phyloP scores from a whole-genome alignment of 306 rosid genomes.

The Cucurbita maxima region DNA sequence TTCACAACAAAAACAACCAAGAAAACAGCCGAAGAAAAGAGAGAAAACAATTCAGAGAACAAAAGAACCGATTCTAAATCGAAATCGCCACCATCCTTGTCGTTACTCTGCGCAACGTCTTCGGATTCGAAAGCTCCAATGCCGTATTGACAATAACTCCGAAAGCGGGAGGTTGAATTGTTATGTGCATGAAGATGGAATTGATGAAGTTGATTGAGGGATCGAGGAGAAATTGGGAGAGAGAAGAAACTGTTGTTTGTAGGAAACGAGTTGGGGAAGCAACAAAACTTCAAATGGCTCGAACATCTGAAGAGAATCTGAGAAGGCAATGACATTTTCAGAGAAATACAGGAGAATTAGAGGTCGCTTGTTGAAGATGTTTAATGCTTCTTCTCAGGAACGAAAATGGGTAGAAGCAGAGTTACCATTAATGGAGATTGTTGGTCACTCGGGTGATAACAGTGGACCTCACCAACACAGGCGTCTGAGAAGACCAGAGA shows the following conservation, averaged over 20 bases:
- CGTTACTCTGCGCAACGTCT: neutral
- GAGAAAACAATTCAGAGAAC: constrained; percentile 36
- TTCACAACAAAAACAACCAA: constrained; percentile 22
- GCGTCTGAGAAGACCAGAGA: too few relatives aligned
- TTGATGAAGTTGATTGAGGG: neutral
- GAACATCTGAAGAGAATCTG: constrained; percentile 3
- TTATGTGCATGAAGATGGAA: neutral
- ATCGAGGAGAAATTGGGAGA: neutral
- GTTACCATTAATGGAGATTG: neutral
- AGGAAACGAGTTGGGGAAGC: neutral
- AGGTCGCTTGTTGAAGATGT: neutral
- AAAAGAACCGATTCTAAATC: constrained; percentile 43
- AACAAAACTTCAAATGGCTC: neutral
- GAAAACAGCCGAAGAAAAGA: constrained; percentile 36
- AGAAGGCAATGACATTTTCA: neutral
- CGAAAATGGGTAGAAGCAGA: neutral
- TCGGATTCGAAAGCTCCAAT: constrained; percentile 22
- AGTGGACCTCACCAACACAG: neutral
- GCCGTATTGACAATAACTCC: constrained; percentile 2
- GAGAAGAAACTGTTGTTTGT: neutral
- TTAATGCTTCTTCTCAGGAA: neutral
- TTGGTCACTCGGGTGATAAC: neutral
- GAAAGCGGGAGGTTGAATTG: neutral
- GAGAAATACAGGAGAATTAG: neutral
- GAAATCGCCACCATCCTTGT: constrained; percentile 6